Evolutionary conservation across 2,329 filamentous ascomycete species (phyloP).

Genomic region (Exophiala alcalophila): DNA sequence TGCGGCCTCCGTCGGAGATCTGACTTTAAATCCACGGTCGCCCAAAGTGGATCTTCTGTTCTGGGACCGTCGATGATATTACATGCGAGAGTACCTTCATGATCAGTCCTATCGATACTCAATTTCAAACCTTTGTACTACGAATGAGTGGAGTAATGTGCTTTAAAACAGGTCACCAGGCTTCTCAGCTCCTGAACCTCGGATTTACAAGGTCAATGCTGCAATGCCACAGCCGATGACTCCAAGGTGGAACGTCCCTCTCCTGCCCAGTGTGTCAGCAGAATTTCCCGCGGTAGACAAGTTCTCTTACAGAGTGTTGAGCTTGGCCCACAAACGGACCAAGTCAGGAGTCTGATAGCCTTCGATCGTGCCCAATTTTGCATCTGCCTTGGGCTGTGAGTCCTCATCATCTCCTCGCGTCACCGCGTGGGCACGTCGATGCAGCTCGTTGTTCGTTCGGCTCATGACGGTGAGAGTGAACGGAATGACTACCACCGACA

Average conservation of each 20-base stretch:
- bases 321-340: constrained; percentile 14
- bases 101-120: constrained; percentile 2
- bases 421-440: constrained; percentile 12
- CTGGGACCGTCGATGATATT: too few species aligned
- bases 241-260: constrained; percentile 12
- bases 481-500: constrained; percentile 10
- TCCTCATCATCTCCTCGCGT: constrained; percentile 10
- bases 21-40: too few species aligned
- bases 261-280: constrained; percentile 5
- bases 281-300: background rate
- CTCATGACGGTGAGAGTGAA: constrained; percentile 19
- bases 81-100: too few species aligned
- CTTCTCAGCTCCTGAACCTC: too few species aligned
- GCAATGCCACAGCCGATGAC: constrained; percentile 12
- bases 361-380: constrained; percentile 7
- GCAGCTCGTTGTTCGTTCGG: constrained; percentile 17
- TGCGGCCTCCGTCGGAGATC: constrained; percentile 10
- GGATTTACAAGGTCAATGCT: constrained; percentile 7
- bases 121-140: too few species aligned
- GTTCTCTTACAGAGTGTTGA: constrained; percentile 14
- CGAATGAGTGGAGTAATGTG: background rate
- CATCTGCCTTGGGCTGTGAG: constrained; percentile 4
- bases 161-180: background rate
- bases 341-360: constrained; percentile 16
- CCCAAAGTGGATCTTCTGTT: too few species aligned